A percentile compares a stretch with the other conserved stretches of the same genome.
Evolutionary conservation across 768 basidiomycete genomes (phyloP).

Genomic region (Clitopilus hobsonii): DNA sequence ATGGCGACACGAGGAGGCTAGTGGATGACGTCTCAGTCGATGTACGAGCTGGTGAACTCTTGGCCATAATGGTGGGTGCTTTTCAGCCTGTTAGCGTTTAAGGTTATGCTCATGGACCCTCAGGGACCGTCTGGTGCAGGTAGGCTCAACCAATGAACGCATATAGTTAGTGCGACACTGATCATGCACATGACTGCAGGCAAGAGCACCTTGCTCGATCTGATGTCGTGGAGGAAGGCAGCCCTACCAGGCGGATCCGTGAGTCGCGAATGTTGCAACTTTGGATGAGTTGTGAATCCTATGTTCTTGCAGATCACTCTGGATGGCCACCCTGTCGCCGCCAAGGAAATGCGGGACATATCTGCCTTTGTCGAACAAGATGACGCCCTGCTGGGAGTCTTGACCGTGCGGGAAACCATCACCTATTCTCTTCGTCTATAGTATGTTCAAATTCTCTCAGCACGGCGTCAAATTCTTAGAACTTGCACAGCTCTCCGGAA

Average conservation of each 20-base stretch:
- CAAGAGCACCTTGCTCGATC: conserved; percentile 40
- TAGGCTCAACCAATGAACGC: conserved; percentile 10
- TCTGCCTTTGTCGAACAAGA: conserved; percentile 57
- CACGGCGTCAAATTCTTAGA: not conserved
- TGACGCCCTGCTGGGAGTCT: conserved; percentile 52
- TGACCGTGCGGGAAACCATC: conserved; percentile 55
- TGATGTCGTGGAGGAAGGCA: conserved; percentile 37
- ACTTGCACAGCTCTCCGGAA: conserved; percentile 27
- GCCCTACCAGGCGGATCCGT: conserved; percentile 19
- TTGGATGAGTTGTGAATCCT: not conserved
- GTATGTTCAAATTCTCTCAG: conserved; percentile 20
- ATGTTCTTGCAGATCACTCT: conserved; percentile 9
- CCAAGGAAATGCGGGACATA: conserved; percentile 29
- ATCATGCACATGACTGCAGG: conserved; percentile 16
- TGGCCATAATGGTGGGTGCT: conserved; percentile 36
- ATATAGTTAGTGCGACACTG: not conserved
- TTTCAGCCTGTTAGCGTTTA: not conserved
- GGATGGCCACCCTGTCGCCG: conserved; percentile 23
- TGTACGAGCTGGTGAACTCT: conserved; percentile 31
- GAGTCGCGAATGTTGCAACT: conserved; percentile 14
- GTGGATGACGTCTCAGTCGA: conserved; percentile 37
- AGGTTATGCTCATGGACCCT: not conserved
- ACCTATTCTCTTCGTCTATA: conserved; percentile 45
- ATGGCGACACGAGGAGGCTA: conserved; percentile 11
- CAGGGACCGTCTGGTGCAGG: conserved; percentile 44